Evolutionary conservation across 1,284 basidiomycete species (phyloP).

Genomic region (Pterula multifida): DNA sequence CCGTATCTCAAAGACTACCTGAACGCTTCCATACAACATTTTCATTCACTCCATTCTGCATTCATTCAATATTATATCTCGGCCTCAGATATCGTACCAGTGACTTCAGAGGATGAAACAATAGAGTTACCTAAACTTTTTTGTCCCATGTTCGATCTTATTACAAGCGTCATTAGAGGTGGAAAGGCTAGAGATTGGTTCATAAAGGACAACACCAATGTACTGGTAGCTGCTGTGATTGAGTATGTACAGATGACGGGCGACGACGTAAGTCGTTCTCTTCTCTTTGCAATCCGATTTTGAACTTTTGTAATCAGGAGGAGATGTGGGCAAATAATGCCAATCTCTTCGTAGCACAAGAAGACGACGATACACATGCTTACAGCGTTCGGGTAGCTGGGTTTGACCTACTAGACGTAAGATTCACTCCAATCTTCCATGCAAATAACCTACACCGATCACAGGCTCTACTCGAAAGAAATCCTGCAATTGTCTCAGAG

Average conservation of each 20-base stretch:
- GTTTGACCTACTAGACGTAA: slow-evolving; percentile 74
- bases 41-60: slow-evolving; percentile 51
- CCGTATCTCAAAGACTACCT: slow-evolving; percentile 54
- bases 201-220: slow-evolving; percentile 35
- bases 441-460: slow-evolving; percentile 5
- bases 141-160: slow-evolving; percentile 73
- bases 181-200: slow-evolving; percentile 57
- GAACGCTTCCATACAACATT: slow-evolving; percentile 48
- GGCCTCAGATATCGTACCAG: slow-evolving; percentile 39
- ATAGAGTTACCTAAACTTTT: slow-evolving; percentile 69
- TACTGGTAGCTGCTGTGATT: slow-evolving; percentile 51
- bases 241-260: slow-evolving; percentile 79
- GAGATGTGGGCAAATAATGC: slow-evolving; percentile 85
- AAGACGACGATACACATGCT: slow-evolving; percentile 80
- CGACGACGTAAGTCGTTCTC: slow-evolving; percentile 59
- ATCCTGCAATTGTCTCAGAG: slow-evolving; percentile 39
- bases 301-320: slow-evolving; percentile 38
- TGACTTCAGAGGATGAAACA: slow-evolving; percentile 65
- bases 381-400: slow-evolving; percentile 79
- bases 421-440: slow-evolving; percentile 13
- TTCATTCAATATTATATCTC: slow-evolving; percentile 65
- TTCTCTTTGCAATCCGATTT: slow-evolving; percentile 3
- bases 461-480: slow-evolving; percentile 65
- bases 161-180: slow-evolving; percentile 51
- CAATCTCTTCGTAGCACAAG: slow-evolving; percentile 88